These are phyloP conservation scores for Inga laurina DNA, from an alignment of 306 rosid species.

Conservation along the genomic window DNA sequence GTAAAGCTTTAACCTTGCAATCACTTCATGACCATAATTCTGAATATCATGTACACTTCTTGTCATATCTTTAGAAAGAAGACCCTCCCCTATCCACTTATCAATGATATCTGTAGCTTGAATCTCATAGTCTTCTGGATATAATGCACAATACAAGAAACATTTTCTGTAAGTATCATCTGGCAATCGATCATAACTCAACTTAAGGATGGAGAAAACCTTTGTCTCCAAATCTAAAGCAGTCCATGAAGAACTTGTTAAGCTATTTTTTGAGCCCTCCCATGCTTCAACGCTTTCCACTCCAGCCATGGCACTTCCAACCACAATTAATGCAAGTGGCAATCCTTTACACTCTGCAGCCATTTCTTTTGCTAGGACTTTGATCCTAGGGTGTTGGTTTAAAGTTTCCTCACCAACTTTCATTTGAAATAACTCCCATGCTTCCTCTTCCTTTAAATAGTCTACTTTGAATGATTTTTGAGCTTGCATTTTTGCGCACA, in stretches of 20 bases:
- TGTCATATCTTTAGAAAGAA: no score
- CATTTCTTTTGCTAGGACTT: background rate
- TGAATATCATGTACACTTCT: no score
- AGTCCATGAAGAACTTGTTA: background rate
- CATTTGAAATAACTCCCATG: background rate
- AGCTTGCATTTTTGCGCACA: conserved; percentile 28
- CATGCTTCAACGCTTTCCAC: background rate
- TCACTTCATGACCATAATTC: no score
- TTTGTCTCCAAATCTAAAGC: background rate
- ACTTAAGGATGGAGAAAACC: conserved; percentile 20
- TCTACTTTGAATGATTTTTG: background rate
- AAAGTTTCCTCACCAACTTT: conserved; percentile 9
- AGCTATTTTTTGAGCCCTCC: background rate
- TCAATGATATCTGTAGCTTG: no score
- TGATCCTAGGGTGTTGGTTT: background rate
- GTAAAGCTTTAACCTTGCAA: background rate
- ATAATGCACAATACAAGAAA: no score
- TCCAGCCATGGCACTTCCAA: conserved; percentile 31
- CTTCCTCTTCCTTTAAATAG: background rate
- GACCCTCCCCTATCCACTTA: no score
- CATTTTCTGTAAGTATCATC: background rate
- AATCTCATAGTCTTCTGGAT: no score
- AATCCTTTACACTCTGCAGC: conserved; percentile 3
- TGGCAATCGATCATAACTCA: conserved; percentile 29
- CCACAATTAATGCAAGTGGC: conserved; percentile 30